Conservation (phyloP, 2,329 filamentous ascomycete genomes). For the Colletotrichum cuscutae region DNA sequence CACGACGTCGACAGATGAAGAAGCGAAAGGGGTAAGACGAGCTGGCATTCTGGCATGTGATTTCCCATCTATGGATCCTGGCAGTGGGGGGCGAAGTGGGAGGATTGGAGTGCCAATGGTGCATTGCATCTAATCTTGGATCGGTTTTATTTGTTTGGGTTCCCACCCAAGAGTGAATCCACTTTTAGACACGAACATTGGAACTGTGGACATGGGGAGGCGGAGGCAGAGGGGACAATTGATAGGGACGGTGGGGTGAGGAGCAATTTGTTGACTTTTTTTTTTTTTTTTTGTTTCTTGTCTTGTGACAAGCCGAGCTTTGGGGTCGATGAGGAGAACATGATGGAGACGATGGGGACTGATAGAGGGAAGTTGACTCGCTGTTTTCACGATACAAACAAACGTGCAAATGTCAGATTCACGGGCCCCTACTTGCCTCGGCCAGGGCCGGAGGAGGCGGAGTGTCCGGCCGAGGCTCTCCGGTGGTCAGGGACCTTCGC, state of each 20-base stretch:
- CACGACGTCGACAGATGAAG: neutral
- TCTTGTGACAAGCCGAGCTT: constrained; percentile 20
- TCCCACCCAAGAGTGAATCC: constrained; percentile 6
- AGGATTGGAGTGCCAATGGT: neutral
- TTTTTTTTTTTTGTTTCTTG: neutral
- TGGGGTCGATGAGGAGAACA: neutral
- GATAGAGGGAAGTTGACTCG: neutral
- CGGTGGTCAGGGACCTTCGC: neutral
- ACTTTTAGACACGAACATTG: constrained; percentile 5
- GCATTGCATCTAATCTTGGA: constrained; percentile 15
- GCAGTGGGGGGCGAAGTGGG: neutral
- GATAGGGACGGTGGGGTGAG: neutral
- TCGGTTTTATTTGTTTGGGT: neutral
- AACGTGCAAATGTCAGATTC: neutral
- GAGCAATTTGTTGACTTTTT: constrained; percentile 23
- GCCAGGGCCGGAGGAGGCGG: constrained; percentile 13
- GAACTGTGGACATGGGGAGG: neutral
- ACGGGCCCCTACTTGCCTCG: constrained; percentile 22
- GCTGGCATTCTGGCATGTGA: constrained; percentile 25
- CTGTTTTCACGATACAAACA: neutral
- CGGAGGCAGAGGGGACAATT: neutral
- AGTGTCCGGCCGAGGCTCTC: constrained; percentile 31
- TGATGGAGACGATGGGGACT: neutral
- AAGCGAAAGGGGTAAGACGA: constrained; percentile 7
- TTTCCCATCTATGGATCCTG: constrained; percentile 3